Evolutionary conservation across 352 stramenopile species (phyloP).

Genomic region (Phytophthora meadii): DNA sequence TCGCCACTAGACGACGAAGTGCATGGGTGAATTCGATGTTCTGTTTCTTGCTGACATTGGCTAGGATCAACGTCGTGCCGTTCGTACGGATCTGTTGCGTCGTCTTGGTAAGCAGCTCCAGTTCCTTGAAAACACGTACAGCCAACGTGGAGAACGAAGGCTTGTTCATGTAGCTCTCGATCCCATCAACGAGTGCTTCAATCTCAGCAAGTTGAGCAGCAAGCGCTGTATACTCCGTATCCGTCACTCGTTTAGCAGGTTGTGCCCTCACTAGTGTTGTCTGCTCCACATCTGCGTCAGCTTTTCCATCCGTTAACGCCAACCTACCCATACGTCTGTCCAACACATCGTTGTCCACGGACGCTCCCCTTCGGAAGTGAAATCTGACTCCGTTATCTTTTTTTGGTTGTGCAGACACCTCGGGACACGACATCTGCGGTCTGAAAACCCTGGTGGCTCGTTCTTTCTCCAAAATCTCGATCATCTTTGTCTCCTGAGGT

Average conservation of each 20-base stretch:
- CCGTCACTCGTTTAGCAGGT: slow-evolving; percentile 28
- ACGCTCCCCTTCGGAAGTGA: slow-evolving; percentile 57
- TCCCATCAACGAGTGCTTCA: slow-evolving; percentile 64
- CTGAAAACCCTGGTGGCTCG: slow-evolving; percentile 26
- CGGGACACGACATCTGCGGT: slow-evolving; percentile 26
- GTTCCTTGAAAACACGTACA: slow-evolving; percentile 48
- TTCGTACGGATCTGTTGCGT: slow-evolving; percentile 75
- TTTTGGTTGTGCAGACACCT: slow-evolving; percentile 17
- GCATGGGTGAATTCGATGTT: slow-evolving; percentile 45
- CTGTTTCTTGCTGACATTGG: slow-evolving; percentile 52
- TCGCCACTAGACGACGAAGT: slow-evolving; percentile 61
- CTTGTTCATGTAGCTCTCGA: slow-evolving; percentile 49
- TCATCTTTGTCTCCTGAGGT: slow-evolving; percentile 46
- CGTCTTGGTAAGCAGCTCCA: slow-evolving; percentile 63
- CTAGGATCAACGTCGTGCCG: slow-evolving; percentile 67
- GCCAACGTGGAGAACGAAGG: slow-evolving; percentile 54
- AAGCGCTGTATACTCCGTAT: slow-evolving; percentile 47
- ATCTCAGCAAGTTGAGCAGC: slow-evolving; percentile 63
- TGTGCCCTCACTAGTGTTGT: slow-evolving; percentile 28
- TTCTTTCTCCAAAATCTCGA: slow-evolving; percentile 46
- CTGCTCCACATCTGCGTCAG: not conserved
- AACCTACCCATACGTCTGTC: slow-evolving; percentile 29
- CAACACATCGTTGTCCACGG: slow-evolving; percentile 24
- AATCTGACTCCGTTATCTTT: slow-evolving; percentile 60
- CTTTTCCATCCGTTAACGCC: slow-evolving; percentile 26